Percentiles rank a stretch among this genome's conserved stretches.
Evolutionary conservation across 1,139 yeast genomes (phyloP).

Genomic region (Yamadazyma kanchanaburiensis): DNA sequence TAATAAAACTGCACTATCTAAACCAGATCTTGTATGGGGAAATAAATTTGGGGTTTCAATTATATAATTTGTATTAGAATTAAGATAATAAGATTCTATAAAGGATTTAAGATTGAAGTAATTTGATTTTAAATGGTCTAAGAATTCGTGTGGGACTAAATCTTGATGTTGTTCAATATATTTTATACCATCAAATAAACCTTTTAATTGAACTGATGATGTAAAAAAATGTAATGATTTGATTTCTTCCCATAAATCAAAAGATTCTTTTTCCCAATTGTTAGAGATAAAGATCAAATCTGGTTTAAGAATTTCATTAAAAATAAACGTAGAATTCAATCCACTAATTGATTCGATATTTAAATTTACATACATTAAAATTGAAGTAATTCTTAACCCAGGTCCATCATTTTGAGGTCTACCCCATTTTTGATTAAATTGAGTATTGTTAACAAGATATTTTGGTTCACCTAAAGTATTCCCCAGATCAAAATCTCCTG

Average conservation of each 20-base stretch:
- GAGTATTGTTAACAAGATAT: slow-evolving; percentile 60
- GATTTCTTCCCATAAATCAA: slow-evolving; percentile 94
- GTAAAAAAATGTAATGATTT: slow-evolving; percentile 76
- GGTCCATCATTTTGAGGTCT: slow-evolving; percentile 98
- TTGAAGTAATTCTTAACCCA: slow-evolving; percentile 69
- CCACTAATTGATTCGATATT: slow-evolving; percentile 8
- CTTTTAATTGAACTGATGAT: slow-evolving; percentile 66
- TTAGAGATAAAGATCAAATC: slow-evolving; percentile 65
- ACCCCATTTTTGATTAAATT: slow-evolving; percentile 76
- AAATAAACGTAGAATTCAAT: slow-evolving; percentile 32
- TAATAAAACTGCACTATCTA: slow-evolving; percentile 76
- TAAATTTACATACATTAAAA: slow-evolving; percentile 48
- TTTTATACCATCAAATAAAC: slow-evolving; percentile 57
- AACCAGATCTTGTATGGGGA: slow-evolving; percentile 52
- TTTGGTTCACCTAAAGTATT: slow-evolving; percentile 82
- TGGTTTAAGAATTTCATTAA: slow-evolving; percentile 54
- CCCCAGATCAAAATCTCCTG: slow-evolving; percentile 53
- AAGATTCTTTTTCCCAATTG: slow-evolving; percentile 66
- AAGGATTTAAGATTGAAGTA: slow-evolving; percentile 34
- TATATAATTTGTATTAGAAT: slow-evolving; percentile 47
- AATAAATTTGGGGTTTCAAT: slow-evolving; percentile 64
- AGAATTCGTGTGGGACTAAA: slow-evolving; percentile 22
- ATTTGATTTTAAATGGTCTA: slow-evolving; percentile 17
- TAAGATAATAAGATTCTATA: slow-evolving; percentile 35
- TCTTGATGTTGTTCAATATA: slow-evolving; percentile 30